These are phyloP conservation scores for Pisolithus orientalis DNA, from an alignment of 768 basidiomycete species.

Conservation along the genomic window DNA sequence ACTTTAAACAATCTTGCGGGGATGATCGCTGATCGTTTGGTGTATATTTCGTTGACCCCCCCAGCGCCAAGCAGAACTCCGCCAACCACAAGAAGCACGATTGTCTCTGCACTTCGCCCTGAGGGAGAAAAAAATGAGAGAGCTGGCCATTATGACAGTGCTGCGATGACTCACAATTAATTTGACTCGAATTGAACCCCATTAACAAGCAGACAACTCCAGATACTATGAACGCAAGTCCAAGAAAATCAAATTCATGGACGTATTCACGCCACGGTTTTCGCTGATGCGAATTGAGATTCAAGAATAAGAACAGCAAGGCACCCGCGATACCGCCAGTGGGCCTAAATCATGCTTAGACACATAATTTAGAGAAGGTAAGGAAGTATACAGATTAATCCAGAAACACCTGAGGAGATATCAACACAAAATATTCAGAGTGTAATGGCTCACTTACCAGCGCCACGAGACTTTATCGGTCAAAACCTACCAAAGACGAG, in stretches of 20 bases:
- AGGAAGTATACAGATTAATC: slow-evolving; percentile 27
- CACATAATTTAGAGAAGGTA: not conserved
- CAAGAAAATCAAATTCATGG: slow-evolving; percentile 34
- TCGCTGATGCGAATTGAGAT: slow-evolving; percentile 29
- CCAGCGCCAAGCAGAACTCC: slow-evolving; percentile 22
- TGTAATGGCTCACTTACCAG: slow-evolving; percentile 18
- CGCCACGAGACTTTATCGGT: slow-evolving; percentile 34
- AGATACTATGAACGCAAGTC: slow-evolving; percentile 29
- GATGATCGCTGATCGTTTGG: slow-evolving; percentile 31
- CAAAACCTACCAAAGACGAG: slow-evolving; percentile 17
- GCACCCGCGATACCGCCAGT: slow-evolving; percentile 29
- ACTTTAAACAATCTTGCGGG: slow-evolving; percentile 35
- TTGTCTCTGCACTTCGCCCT: slow-evolving; percentile 29
- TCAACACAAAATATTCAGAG: too few species aligned
- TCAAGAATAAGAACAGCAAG: slow-evolving; percentile 29
- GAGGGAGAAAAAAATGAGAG: not conserved
- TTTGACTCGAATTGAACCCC: slow-evolving; percentile 32
- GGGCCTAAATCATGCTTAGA: slow-evolving; percentile 18
- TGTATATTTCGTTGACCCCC: slow-evolving; percentile 30
- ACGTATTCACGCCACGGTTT: slow-evolving; percentile 27
- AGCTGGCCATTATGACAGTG: not conserved
- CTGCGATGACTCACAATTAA: slow-evolving; percentile 18
- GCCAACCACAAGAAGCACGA: slow-evolving; percentile 33
- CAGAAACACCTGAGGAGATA: slow-evolving; percentile 29
- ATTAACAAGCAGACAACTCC: slow-evolving; percentile 35